Evolutionary conservation across 1,139 yeast genomes (phyloP).

Genomic region (Scheffersomyces titani): DNA sequence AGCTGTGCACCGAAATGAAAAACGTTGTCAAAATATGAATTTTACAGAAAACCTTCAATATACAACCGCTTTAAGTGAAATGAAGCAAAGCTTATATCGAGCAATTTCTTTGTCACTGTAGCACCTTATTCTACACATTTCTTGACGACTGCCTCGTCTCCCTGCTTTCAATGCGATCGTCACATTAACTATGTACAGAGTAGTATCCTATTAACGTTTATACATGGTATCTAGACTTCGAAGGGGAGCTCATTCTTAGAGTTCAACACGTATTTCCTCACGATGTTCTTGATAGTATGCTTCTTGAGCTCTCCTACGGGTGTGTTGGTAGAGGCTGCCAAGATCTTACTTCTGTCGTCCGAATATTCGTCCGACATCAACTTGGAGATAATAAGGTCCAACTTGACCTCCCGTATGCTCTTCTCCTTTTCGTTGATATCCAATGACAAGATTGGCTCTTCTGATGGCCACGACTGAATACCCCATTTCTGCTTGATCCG

Average conservation of each 20-base stretch:
- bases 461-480: slow-evolving; percentile 62
- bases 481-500: slow-evolving; percentile 54
- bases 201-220: neutral
- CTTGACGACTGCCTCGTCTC: neutral
- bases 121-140: neutral
- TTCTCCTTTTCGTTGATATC: slow-evolving; percentile 38
- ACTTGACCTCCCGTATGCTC: slow-evolving; percentile 25
- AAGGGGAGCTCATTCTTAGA: slow-evolving; percentile 40
- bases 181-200: slow-evolving; percentile 1
- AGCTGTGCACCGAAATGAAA: no score
- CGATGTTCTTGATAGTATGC: slow-evolving; percentile 52
- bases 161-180: neutral
- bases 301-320: slow-evolving; percentile 35
- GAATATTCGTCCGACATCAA: slow-evolving; percentile 33
- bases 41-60: no score
- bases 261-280: slow-evolving; percentile 51
- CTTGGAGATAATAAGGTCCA: slow-evolving; percentile 35
- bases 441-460: slow-evolving; percentile 38
- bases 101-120: no score
- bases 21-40: no score
- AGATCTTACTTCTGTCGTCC: slow-evolving; percentile 26
- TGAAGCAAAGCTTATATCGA: no score
- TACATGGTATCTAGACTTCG: slow-evolving; percentile 5
- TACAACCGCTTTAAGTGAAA: no score
- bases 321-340: slow-evolving; percentile 22